Evolutionary conservation across 2,329 filamentous ascomycete genomes (phyloP).

Genomic region (Aspergillus eucalypticola): DNA sequence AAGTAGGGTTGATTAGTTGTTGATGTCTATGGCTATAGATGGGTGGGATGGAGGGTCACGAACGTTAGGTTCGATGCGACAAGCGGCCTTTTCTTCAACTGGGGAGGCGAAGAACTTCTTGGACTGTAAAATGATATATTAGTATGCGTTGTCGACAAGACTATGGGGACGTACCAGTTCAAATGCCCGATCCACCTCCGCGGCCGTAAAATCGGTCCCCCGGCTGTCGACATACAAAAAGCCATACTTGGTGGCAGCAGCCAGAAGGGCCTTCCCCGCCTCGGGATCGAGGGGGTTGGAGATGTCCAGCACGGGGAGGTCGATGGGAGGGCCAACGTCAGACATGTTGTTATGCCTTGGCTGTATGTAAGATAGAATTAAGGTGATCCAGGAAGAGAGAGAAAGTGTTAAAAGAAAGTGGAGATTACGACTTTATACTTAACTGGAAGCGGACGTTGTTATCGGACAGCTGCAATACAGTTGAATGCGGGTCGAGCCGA

Average conservation of each 20-base stretch:
- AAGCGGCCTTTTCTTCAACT: conserved; percentile 69
- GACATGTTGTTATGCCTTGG: conserved; percentile 15
- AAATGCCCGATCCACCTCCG: conserved; percentile 72
- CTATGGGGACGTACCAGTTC: too few species aligned
- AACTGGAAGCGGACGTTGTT: not conserved
- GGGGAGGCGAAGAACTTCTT: conserved; percentile 72
- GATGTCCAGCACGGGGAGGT: conserved; percentile 83
- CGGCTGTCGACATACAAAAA: conserved; percentile 87
- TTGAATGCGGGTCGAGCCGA: not conserved
- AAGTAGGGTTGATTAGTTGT: conserved; percentile 1
- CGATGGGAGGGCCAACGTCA: conserved; percentile 30
- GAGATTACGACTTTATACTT: not conserved
- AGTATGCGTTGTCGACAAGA: too few species aligned
- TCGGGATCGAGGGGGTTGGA: conserved; percentile 59
- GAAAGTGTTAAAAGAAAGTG: not conserved
- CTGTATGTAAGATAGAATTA: not conserved
- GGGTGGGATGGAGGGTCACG: conserved; percentile 13
- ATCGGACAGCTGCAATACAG: not conserved
- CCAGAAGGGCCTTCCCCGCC: conserved; percentile 69
- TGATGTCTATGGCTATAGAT: not conserved
- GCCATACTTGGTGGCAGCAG: conserved; percentile 78
- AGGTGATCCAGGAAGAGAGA: not conserved
- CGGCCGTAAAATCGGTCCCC: conserved; percentile 65
- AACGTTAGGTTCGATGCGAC: conserved; percentile 68
- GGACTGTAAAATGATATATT: conserved; percentile 53